Base-by-base conservation (phyloP, 495 filamentous ascomycete species). In the Penicillium robsamsonii region DNA sequence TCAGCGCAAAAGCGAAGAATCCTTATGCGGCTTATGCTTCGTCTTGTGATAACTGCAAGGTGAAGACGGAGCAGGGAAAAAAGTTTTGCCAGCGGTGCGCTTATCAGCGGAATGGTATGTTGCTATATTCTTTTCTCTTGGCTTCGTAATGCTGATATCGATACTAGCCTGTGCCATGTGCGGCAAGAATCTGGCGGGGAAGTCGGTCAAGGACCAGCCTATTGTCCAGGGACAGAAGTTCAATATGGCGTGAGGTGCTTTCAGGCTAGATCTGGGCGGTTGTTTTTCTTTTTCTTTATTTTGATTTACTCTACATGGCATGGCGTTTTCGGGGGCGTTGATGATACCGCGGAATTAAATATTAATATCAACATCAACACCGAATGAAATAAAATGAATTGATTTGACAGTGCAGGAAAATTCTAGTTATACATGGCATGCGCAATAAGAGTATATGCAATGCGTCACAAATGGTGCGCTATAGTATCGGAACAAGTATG, bases 1-100 rank as follows among this genome's bases (percentile, higher is more conserved):
- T 88, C 30, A 86, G 82, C 61, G 80, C 86, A 50, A 78, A 79
- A 30, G 86, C 86, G 5, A 83, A 86, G 70, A 87, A 89, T 56
- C 86, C 86, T 2, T 88, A 86, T 59, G 85, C 85, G 13, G 78
- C 83, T 40, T 89, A 89, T 67, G 76, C 84, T 18, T 81, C 81
- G 54, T 78, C 81, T 0, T 86, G 84, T 59, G 75, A 75, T 5
- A 68, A 64, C 20, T 89, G 86, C 74, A 88, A 85, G 67, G 83
- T 81, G 30, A 87, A 87, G 69, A 79, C 84, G 22, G 78, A 85
- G 35, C 76, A 82, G 59, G 86, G 86, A 33, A 77, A 75, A 62
- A 83, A 78, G 50, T 84, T 68, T 58, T 89, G 86, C 58, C 83
- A 87, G 58, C 75, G 78, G 44, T 89, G 86, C 65, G 86, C 86